Evolutionary conservation across 306 rosid genomes (phyloP), one percentile per base, ranked within the genome.

Genomic region (Dalbergia cultrata): DNA sequence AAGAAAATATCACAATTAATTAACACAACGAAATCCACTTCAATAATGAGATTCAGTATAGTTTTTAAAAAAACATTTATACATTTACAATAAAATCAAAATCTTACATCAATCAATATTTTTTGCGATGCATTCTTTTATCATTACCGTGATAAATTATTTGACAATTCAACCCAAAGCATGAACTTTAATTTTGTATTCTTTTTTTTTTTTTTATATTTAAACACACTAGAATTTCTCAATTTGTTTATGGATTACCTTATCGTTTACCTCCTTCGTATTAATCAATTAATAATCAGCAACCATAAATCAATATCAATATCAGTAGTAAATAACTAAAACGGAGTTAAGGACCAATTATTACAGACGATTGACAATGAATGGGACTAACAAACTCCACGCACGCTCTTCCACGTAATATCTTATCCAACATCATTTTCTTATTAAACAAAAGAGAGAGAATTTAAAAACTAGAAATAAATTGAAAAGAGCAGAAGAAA

Each of bases 361-460:
- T 37, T 37, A 37, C 5, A 3, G 0, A 3, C 41, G 5, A 5
- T 80, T 80, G 73, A 39, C 56, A 49, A 35, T 26, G 74, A 50
- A 57, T 14, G 71, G 26, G 53, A 39, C 31, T 17, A 21, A 35
- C 68, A 66, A 41, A 37, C 14, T 81, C 34, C 47, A 47, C 2
- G 19, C 12, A 14, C 58, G 33, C 80, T 18, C 76, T 57, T 74
- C 80, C 67, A 78, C 78, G n/a, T 61, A 61, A 67, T 72, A 76
- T 49, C 70, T 70, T 71, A 77, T 75, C 82, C 70, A 35, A 67
- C 13, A 3, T 18, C 3, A 33, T 33, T 4, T 64, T 18, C 13
- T 64, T 45, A 5, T 52, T 12, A 6, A 19, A 22, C 63, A 13
- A 60, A 3, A 1, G 0, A 19, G 1, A 47, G 17, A 50, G 17